Conservation (phyloP, 192 early-diverging fungal genomes). For the Rhizophagus prolifer region DNA sequence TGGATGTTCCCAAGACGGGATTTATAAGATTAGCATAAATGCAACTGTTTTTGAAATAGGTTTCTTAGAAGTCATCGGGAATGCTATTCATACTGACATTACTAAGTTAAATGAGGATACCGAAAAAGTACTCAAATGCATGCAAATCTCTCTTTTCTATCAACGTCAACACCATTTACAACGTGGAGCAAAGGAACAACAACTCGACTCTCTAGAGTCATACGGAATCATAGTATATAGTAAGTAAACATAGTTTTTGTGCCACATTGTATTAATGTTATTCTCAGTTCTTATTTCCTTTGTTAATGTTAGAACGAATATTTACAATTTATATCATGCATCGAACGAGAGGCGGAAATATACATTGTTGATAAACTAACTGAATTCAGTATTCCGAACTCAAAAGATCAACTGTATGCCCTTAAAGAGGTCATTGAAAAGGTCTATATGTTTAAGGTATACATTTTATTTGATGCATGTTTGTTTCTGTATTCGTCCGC, state of each 20-base stretch:
- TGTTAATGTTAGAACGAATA: slow-evolving; percentile 18
- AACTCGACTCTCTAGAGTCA: slow-evolving; percentile 14
- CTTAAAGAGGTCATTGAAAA: slow-evolving; percentile 20
- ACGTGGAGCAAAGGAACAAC: slow-evolving; percentile 21
- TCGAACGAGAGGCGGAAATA: background rate
- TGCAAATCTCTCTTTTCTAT: slow-evolving; percentile 23
- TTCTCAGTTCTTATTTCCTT: background rate
- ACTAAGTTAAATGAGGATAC: slow-evolving; percentile 15
- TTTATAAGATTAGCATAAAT: slow-evolving; percentile 12
- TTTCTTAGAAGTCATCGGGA: slow-evolving; percentile 21
- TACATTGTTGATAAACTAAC: slow-evolving; percentile 23
- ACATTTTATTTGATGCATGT: slow-evolving; percentile 12
- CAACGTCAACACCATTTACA: slow-evolving; percentile 23
- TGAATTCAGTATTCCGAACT: slow-evolving; percentile 19
- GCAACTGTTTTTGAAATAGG: slow-evolving; percentile 11
- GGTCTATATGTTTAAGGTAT: slow-evolving; percentile 23
- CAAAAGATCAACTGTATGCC: slow-evolving; percentile 17
- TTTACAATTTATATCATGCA: slow-evolving; percentile 22
- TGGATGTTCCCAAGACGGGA: slow-evolving; percentile 18
- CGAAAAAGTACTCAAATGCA: slow-evolving; percentile 18
- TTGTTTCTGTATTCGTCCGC: background rate
- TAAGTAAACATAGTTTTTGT: slow-evolving; percentile 12
- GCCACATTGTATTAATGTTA: slow-evolving; percentile 6
- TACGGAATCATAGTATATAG: slow-evolving; percentile 23
- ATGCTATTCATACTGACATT: slow-evolving; percentile 14